A percentile compares a stretch with the other conserved stretches of the same genome.
Evolutionary conservation across 257 asterid species (phyloP).

Genomic region (Fraxinus excelsior): DNA sequence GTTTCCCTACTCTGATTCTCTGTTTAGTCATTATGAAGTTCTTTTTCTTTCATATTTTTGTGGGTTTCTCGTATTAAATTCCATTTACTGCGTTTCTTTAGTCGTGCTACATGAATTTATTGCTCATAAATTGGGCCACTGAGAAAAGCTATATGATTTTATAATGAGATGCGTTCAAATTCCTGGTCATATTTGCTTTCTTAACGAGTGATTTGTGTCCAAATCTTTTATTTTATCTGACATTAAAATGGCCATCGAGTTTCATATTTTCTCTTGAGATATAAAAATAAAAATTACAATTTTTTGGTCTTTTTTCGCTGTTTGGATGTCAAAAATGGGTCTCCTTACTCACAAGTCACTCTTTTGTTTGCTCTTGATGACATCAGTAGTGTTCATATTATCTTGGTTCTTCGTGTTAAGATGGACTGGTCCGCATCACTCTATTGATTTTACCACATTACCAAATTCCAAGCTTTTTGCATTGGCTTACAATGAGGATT

Average conservation of each 20-base stretch:
- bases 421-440: conserved; percentile 50
- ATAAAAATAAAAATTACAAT: background rate
- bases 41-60: background rate
- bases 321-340: conserved; percentile 54
- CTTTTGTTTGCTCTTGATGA: conserved; percentile 55
- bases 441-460: conserved; percentile 43
- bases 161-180: no score
- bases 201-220: no score
- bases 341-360: conserved; percentile 51
- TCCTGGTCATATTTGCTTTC: no score
- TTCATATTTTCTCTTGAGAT: conserved; percentile 15
- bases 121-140: no score
- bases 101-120: no score
- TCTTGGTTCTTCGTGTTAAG: conserved; percentile 74
- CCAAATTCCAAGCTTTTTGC: conserved; percentile 51
- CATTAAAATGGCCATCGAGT: conserved; percentile 25
- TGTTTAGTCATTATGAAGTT: background rate
- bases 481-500: conserved; percentile 29
- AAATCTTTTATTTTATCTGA: conserved; percentile 26
- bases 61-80: background rate
- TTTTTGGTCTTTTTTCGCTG: background rate
- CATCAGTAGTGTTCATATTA: conserved; percentile 58
- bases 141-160: no score
- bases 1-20: background rate
- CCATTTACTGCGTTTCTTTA: background rate